A percentile compares a stretch with the other conserved stretches of the same genome.
phyloP scores from a whole-genome alignment of 2,329 filamentous ascomycete genomes.

The Trichoderma sp. region DNA sequence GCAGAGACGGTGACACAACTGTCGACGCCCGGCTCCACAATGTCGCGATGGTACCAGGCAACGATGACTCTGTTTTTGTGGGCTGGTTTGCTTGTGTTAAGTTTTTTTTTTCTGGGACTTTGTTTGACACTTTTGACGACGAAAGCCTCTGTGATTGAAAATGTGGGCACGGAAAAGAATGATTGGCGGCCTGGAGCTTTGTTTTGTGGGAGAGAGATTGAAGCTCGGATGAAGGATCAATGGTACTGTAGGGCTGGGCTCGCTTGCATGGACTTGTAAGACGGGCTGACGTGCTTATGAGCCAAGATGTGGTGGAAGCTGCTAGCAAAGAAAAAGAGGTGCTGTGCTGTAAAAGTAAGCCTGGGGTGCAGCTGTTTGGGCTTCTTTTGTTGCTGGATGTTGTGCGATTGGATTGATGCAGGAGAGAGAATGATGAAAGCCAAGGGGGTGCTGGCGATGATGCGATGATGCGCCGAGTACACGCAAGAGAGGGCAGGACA shows the following conservation, averaged over 20 bases:
- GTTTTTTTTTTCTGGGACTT: background rate
- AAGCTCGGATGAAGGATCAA: background rate
- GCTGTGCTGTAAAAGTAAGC: background rate
- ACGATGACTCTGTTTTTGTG: slow-evolving; percentile 17
- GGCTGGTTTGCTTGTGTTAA: background rate
- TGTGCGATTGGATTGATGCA: background rate
- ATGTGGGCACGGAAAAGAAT: background rate
- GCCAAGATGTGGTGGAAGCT: background rate
- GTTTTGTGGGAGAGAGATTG: background rate
- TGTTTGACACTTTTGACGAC: background rate
- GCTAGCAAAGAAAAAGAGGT: background rate
- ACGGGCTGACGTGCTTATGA: slow-evolving; percentile 17
- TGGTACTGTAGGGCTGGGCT: slow-evolving; percentile 11
- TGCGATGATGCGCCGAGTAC: background rate
- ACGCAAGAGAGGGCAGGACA: background rate
- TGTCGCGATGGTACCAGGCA: slow-evolving; percentile 17
- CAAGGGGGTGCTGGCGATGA: background rate
- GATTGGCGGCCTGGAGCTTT: slow-evolving; percentile 1
- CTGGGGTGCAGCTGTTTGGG: background rate
- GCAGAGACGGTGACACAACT: slow-evolving; percentile 7
- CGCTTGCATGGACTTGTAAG: slow-evolving; percentile 12
- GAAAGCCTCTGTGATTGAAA: background rate
- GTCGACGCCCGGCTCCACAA: slow-evolving; percentile 19
- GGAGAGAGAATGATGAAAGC: background rate
- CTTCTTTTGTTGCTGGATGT: background rate